Base-by-base conservation (phyloP, 306 rosid genomes). In the Ochetophila trinervis region DNA sequence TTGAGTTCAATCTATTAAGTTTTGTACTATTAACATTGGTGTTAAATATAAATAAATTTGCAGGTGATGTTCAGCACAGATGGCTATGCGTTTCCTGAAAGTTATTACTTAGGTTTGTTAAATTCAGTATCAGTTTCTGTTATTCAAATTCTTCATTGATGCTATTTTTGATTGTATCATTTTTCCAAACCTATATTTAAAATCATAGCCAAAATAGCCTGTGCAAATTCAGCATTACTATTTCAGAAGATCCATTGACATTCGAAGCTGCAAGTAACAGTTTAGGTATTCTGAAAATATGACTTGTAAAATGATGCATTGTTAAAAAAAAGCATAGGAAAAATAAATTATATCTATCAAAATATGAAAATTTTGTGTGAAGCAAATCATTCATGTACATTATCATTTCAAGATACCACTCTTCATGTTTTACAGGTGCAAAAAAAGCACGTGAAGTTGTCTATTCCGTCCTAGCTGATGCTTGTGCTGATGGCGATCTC, bases 21-120 rank as follows among this genome's bases (percentile, higher is more conserved):
- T 45, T n/a, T 63, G 44, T 45, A 48, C 52, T 53, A 53, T 13
- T 57, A 63, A 24, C 74, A 32, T 72, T 53, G 42, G 13, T 59
- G 74, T 79, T 59, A 59, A 67, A 51, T 49, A 35, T 60, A 64
- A 67, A 64, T 32, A 70, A 69, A 56, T 54, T 76, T 82, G 78
- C 93, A 92, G 98, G 96, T 92, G 78, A 89, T 92, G 96, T 89
- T 92, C 87, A 89, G 98, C 80, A 82, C 88, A 21, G 96, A 92
- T 68, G 96, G 84, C 65, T 79, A 67, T 57, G 87, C 92, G 8
- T 89, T 84, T 78, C 96, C 98, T 60, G 98, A 92, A 80, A 79
- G 86, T 61, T 92, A 76, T 76, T 92, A 84, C 81, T 82, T 92
- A 82, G 98, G 98, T 92, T 36, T 59, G 91, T 71, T 65, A 15